Evolutionary conservation across 768 basidiomycete genomes (phyloP).

Genomic region (Auricularia cornea): DNA sequence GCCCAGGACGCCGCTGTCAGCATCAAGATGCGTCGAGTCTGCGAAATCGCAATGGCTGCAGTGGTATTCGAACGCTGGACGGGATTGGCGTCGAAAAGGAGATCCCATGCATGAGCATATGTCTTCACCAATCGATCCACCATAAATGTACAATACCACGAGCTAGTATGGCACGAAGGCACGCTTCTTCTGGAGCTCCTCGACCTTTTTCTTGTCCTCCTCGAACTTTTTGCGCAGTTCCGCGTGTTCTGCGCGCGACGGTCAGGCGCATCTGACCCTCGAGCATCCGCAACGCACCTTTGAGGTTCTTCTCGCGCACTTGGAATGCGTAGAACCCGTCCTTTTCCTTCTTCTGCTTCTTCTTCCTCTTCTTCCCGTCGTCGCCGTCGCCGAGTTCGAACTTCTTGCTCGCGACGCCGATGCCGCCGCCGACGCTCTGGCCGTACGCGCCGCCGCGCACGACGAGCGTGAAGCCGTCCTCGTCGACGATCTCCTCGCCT

Average conservation of each 20-base stretch:
- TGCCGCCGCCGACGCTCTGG: constrained; percentile 76
- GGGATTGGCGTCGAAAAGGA: no score
- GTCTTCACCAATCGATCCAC: no score
- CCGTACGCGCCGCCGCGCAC: constrained; percentile 89
- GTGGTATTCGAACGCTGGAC: no score
- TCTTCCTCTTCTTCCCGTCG: constrained; percentile 42
- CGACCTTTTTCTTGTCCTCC: constrained; percentile 78
- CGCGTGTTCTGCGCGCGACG: constrained; percentile 36
- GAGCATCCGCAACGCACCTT: constrained; percentile 58
- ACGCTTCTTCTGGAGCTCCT: constrained; percentile 67
- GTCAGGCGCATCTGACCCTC: constrained; percentile 15
- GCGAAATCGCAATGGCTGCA: no score
- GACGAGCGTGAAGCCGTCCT: constrained; percentile 91
- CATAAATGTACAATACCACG: no score
- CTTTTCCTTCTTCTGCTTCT: constrained; percentile 56
- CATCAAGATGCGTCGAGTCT: no score
- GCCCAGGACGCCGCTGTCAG: no score
- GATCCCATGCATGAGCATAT: no score
- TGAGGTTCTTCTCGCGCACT: constrained; percentile 78
- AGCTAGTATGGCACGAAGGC: constrained; percentile 84
- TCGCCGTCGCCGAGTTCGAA: constrained; percentile 30
- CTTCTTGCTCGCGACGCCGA: constrained; percentile 53
- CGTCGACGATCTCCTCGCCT: constrained; percentile 86
- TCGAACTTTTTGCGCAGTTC: constrained; percentile 74
- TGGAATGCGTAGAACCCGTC: constrained; percentile 83